Evolutionary conservation across 164 flowering plant genomes (phyloP).

Genomic region (Magnolia changhungtana): DNA sequence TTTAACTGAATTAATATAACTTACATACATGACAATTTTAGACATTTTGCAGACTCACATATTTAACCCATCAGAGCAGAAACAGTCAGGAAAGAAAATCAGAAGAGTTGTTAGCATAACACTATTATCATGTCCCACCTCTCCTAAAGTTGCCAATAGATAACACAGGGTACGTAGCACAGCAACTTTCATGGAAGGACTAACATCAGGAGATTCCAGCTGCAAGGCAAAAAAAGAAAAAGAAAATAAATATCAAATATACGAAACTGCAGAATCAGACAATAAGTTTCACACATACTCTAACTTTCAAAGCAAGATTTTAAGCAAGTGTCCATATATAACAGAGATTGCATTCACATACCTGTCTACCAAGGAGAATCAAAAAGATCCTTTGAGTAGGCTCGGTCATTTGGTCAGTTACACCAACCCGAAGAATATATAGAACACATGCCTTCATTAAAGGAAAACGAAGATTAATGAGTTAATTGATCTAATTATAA

Average conservation of each 20-base stretch:
- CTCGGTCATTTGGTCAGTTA: constrained; percentile 92
- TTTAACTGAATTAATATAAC: no score
- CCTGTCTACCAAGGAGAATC: constrained; percentile 84
- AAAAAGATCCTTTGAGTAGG: constrained; percentile 79
- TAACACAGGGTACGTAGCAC: constrained; percentile 70
- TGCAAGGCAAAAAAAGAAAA: constrained; percentile 31
- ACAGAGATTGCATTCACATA: constrained; percentile 15
- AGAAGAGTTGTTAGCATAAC: background rate
- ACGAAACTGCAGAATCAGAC: background rate
- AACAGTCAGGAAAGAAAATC: background rate
- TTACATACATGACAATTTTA: no score
- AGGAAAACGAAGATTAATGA: constrained; percentile 1
- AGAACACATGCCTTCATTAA: constrained; percentile 84
- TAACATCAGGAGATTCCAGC: constrained; percentile 64
- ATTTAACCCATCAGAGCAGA: background rate
- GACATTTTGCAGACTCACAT: background rate
- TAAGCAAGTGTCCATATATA: background rate
- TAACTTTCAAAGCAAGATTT: background rate
- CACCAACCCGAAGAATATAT: constrained; percentile 85
- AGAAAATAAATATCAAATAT: constrained; percentile 5
- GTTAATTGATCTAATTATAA: background rate
- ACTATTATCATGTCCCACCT: constrained; percentile 45
- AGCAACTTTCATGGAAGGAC: constrained; percentile 74
- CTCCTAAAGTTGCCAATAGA: constrained; percentile 76
- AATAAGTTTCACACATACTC: background rate